Conservation (phyloP, 805 yeast genomes). For the Teunomyces stri region DNA sequence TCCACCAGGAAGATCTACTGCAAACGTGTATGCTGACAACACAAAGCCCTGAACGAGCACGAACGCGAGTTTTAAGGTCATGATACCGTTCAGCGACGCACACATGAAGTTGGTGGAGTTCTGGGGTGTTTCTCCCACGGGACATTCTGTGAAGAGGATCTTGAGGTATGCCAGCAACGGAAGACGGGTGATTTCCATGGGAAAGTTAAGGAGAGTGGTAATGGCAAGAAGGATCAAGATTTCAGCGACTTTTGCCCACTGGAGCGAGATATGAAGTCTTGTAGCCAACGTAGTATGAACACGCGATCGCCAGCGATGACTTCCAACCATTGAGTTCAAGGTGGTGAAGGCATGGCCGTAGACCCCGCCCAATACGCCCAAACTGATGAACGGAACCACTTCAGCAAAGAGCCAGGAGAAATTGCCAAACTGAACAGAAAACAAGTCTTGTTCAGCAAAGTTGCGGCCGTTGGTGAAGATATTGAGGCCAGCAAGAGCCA, state of each 20-base stretch:
- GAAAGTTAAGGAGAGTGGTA: slow-evolving; percentile 57
- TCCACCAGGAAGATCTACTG: slow-evolving; percentile 69
- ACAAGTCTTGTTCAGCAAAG: slow-evolving; percentile 46
- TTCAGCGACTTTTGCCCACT: slow-evolving; percentile 42
- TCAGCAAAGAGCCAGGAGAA: slow-evolving; percentile 73
- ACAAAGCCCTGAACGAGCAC: slow-evolving; percentile 52
- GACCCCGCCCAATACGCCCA: slow-evolving; percentile 71
- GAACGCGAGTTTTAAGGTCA: slow-evolving; percentile 29
- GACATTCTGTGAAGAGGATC: slow-evolving; percentile 71
- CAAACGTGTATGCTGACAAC: slow-evolving; percentile 67
- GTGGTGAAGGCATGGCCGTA: slow-evolving; percentile 55
- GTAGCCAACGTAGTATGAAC: too few relatives aligned
- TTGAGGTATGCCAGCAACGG: slow-evolving; percentile 57
- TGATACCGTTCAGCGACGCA: slow-evolving; percentile 21
- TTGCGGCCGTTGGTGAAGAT: slow-evolving; percentile 39
- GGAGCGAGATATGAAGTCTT: slow-evolving; percentile 8
- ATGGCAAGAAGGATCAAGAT: slow-evolving; percentile 45
- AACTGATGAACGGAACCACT: slow-evolving; percentile 63
- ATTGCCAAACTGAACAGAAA: slow-evolving; percentile 65
- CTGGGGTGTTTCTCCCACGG: slow-evolving; percentile 13
- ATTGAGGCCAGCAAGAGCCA: slow-evolving; percentile 47
- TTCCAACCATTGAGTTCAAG: slow-evolving; percentile 38
- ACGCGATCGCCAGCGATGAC: slow-evolving; percentile 31
- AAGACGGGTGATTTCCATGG: slow-evolving; percentile 50
- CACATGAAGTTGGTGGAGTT: slow-evolving; percentile 38